phyloP scores from a whole-genome alignment of 2,329 filamentous ascomycete species.

The Torrubiella hemipterigena region DNA sequence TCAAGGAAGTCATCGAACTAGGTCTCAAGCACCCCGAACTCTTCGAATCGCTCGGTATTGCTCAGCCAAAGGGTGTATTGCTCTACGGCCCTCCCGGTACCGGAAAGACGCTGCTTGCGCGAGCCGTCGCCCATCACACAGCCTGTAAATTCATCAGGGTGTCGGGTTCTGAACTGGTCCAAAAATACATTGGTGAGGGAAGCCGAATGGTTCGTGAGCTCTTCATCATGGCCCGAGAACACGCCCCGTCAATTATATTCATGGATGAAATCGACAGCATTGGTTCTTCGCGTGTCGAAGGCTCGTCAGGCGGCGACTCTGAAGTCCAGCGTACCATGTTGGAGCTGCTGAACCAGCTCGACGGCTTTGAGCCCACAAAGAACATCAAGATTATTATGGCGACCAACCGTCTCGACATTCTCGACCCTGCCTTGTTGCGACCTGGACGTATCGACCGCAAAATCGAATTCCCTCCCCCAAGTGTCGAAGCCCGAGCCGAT shows the following conservation, averaged over 20 bases:
- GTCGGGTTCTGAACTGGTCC: slow-evolving; percentile 88
- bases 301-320: slow-evolving; percentile 87
- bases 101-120: slow-evolving; percentile 87
- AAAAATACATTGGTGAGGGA: slow-evolving; percentile 98
- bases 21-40: slow-evolving; percentile 97
- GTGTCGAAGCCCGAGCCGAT: slow-evolving; percentile 89
- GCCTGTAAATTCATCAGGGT: slow-evolving; percentile 99
- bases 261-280: slow-evolving; percentile 99
- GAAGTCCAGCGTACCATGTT: slow-evolving; percentile 98
- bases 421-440: slow-evolving; percentile 86
- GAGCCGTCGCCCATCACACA: slow-evolving; percentile 95
- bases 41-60: slow-evolving; percentile 97
- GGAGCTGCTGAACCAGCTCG: slow-evolving; percentile 93
- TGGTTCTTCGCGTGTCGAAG: slow-evolving; percentile 91
- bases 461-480: slow-evolving; percentile 97
- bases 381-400: slow-evolving; percentile 99
- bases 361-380: slow-evolving; percentile 97
- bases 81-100: slow-evolving; percentile 95
- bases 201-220: slow-evolving; percentile 97
- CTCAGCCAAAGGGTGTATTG: slow-evolving; percentile 93
- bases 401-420: slow-evolving; percentile 92
- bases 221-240: slow-evolving; percentile 98
- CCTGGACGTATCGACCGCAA: slow-evolving; percentile 98
- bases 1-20: slow-evolving; percentile 99
- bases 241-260: slow-evolving; percentile 97